Evolutionary conservation across 2,329 filamentous ascomycete species (phyloP), one percentile per base, ranked within the genome.

Genomic region (Hypomyces perniciosus): DNA sequence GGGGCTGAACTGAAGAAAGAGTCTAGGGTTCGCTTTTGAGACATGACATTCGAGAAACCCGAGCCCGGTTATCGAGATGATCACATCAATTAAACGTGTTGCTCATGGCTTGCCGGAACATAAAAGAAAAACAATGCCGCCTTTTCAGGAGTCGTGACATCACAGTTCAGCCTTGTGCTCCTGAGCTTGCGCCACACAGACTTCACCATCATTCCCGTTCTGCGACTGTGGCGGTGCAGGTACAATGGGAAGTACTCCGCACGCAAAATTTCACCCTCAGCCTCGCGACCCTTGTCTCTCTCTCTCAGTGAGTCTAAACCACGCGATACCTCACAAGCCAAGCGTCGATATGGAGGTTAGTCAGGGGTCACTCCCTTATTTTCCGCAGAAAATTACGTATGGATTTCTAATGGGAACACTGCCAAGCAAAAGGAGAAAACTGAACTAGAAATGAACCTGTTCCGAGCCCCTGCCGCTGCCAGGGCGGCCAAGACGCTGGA

Each of bases 401-500:
- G 7, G 5, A 26, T n/a, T 29, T 20, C 44, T 51, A 47, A 51
- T 33, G 30, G 13, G 6, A 9, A 28, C 38, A 28, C 29, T 54
- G 40, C 44, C 35, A 45, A 45, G 34, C 59, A 60, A 64, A 63
- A 57, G 62, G 58, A 54, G 57, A 60, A 38, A 58, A 61, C 42
- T 53, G 62, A 39, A 68, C 72, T 64, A 27, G 68, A 72, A 43
- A 83, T 82, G 79, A 73, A 71, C 56, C 64, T 81, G 46, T 88
- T 96, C 68, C 83, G 85, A 57, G 89, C 90, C 43, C 90, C 91
- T 27, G 76, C 90, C 53, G 66, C 62, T 33, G 85, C 92, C 61
- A 86, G 88, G 67, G 84, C 85, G 53, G 88, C 89, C 74, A 84
- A 84, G 64, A 79, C 81, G 45, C 81, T 99, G 56, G 91, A 99